Conservation (phyloP, 805 yeast genomes). For the Candida nonsorbophila region DNA sequence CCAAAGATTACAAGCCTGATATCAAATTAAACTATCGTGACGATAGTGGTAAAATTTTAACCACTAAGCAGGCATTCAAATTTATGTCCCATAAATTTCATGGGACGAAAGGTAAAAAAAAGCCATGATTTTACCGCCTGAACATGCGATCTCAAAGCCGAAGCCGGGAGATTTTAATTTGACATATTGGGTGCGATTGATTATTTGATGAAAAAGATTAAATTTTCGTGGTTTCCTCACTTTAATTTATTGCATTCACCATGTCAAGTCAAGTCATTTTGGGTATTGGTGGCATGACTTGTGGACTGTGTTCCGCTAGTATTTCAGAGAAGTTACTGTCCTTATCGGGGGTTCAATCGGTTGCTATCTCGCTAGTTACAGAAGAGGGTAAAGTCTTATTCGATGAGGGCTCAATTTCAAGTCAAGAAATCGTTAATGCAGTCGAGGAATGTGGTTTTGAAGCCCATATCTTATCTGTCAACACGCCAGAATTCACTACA, state of each 20-base stretch:
- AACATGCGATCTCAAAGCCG: too few species aligned
- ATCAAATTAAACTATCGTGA: conserved; percentile 59
- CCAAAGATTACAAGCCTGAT: conserved; percentile 36
- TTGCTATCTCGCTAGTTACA: conserved; percentile 65
- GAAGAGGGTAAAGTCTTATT: conserved; percentile 61
- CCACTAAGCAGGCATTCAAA: conserved; percentile 71
- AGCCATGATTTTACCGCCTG: too few species aligned
- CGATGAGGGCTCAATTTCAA: conserved; percentile 14
- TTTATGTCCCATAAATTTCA: conserved; percentile 74
- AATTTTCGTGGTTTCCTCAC: too few species aligned
- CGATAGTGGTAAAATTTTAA: conserved; percentile 53
- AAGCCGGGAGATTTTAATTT: too few species aligned
- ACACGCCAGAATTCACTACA: conserved; percentile 3
- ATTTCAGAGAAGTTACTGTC: conserved; percentile 49
- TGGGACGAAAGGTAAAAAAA: conserved; percentile 34
- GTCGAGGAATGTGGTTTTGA: conserved; percentile 59
- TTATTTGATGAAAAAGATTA: too few species aligned
- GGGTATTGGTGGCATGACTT: conserved; percentile 69
- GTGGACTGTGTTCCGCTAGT: conserved; percentile 73
- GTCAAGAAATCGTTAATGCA: conserved; percentile 11
- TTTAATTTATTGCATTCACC: too few species aligned
- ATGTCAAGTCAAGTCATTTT: too few species aligned
- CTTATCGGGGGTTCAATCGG: conserved; percentile 47
- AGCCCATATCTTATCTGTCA: conserved; percentile 5
- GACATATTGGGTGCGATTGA: too few species aligned